Evolutionary conservation across 768 basidiomycete genomes (phyloP), one percentile per base, ranked within the genome.

Genomic region (Auriscalpium vulgare): DNA sequence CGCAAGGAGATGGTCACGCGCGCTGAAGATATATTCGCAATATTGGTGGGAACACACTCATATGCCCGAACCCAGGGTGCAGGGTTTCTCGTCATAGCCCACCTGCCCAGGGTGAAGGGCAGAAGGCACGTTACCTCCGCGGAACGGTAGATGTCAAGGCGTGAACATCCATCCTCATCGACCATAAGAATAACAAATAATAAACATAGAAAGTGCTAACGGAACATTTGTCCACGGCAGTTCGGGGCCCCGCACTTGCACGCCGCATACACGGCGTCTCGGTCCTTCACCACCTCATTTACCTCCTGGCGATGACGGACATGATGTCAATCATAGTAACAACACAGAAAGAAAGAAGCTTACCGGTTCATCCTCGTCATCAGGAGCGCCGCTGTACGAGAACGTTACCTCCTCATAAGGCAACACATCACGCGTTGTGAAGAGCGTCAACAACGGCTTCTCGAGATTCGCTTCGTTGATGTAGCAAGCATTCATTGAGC

Each of bases 331-430:
- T 5, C 29, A 29, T 29, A 2, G 29, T 29, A 29, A 29, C 4
- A 29, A 29, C 29, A 29, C 29, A 5, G 29, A 29, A 29, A 29
- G 29, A 29, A 29, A 29, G 2, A 29, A 29, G 29, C 29, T 29
- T 29, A 29, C 29, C 29, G 29, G 29, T 29, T 62, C 62, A 37
- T 65, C 64, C 8, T 71, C 70, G 57, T 76, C 68, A 53, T 75
- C 78, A 1, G 65, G 63, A 40, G 67, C 62, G 1, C 90, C 89
- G 49, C 66, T 70, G 66, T 93, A 93, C 11, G 81, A 84, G 66
- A 93, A 92, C 58, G 82, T 86, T 8, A 93, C 74, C 62, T 93
- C 90, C 58, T 91, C 83, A 47, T 75, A 74, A 0, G 78, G 73
- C 40, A 78, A 75, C 13, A 92, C 80, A 57, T 89, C 84, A 9